These are phyloP conservation scores for Peronospora farinosa DNA, from an alignment of 352 stramenopile genomes.

Conservation along the genomic window DNA sequence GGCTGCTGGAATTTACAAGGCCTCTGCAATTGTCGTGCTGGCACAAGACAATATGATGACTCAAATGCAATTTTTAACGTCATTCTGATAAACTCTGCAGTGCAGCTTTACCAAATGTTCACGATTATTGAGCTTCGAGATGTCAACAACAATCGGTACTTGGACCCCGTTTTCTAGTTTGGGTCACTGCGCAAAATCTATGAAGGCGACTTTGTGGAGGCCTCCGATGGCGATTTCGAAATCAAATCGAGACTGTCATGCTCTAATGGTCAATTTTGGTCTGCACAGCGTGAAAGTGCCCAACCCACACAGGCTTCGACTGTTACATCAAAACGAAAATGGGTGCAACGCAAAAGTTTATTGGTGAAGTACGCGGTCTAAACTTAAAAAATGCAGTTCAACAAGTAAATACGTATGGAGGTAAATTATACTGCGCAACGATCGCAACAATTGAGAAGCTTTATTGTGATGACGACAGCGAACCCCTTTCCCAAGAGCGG, in stretches of 20 bases:
- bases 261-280: slow-evolving; percentile 14
- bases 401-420: slow-evolving; percentile 38
- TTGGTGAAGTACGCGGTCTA: slow-evolving; percentile 29
- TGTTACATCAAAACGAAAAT: slow-evolving; percentile 35
- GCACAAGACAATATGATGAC: no score
- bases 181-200: no score
- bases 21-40: no score
- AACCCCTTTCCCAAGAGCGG: slow-evolving; percentile 83
- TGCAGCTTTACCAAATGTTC: no score
- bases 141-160: no score
- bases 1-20: no score
- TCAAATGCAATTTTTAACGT: no score
- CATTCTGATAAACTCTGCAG: no score
- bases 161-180: no score
- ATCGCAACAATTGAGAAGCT: slow-evolving; percentile 27
- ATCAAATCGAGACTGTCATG: slow-evolving; percentile 22
- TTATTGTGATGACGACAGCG: slow-evolving; percentile 42
- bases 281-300: slow-evolving; percentile 16
- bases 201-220: no score
- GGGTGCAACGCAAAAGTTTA: slow-evolving; percentile 37
- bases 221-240: slow-evolving; percentile 21
- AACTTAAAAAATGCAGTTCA: slow-evolving; percentile 48
- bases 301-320: slow-evolving; percentile 26
- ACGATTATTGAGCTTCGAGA: no score
- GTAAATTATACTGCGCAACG: slow-evolving; percentile 6